Evolutionary conservation across 495 filamentous ascomycete genomes (phyloP), one percentile per base, ranked within the genome.

Genomic region (Aspergillus diversus): DNA sequence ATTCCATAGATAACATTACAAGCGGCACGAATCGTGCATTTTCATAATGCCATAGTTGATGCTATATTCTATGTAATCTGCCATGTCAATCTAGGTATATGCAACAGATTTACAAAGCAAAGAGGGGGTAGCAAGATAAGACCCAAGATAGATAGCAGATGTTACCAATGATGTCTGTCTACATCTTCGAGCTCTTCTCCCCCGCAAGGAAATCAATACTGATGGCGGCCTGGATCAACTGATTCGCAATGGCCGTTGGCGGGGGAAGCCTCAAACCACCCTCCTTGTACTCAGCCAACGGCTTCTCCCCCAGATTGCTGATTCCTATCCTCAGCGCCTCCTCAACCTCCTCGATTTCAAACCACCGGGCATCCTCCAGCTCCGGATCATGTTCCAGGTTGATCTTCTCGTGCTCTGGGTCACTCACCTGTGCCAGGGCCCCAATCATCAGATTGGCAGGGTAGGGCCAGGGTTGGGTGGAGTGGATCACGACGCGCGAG

Each of bases 371-470:
- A 78, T 92, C 87, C 70, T 93, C 91, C 56, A 98, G 73, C 80
- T 99, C 96, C 0, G 91, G 90, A 65, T 99, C 95, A 78, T 98
- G 87, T 13, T 90, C 87, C 31, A 99, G 74, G 67, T 86, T 81
- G 64, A 99, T 91, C 55, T 76, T 83, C 82, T 99, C 96, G 15
- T 90, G 91, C 1, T 82, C 85, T 0, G 90, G 87, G 32, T 89
- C 75, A 13, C 93, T 92, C 53, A 79, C 77, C 80, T 98, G 93
- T 6, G 87, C 96, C 66, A 98, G 86, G 4, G 92, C 83, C 0
- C 95, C 96, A 67, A 99, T 95, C 95, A 99, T 98, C 66, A 98
- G 73, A 68, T 90, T 97, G 7, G 91, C 91, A 0, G 91, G 90
- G 71, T 91, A 94, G 11, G 90, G 90, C 90, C 91, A 93, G 7